Percentiles rank a stretch among this genome's conserved stretches.
Evolutionary conservation across 305 asterid species (phyloP).

Genomic region (Fraxinus angustifolia): DNA sequence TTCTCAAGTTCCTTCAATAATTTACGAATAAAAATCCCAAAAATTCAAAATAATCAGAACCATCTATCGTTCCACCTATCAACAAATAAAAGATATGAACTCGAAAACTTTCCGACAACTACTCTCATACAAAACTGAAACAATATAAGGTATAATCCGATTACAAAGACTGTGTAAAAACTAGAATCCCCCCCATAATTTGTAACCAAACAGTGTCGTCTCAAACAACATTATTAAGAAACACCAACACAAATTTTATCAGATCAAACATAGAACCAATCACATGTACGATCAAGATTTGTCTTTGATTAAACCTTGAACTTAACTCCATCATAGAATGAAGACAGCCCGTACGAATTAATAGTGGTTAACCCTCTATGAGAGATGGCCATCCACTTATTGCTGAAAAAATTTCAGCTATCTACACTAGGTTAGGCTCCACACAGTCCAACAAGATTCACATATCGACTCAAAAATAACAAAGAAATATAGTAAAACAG

Average conservation of each 20-base stretch:
- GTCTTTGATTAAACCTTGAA: not conserved
- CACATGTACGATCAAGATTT: not conserved
- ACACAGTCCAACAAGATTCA: not conserved
- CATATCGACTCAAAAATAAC: not conserved
- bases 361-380: not conserved
- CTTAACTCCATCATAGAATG: not conserved
- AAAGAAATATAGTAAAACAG: not conserved
- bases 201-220: not conserved
- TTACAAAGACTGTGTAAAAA: not conserved
- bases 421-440: not conserved
- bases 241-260: not conserved
- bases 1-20: not conserved
- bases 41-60: not conserved
- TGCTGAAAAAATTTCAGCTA: not conserved
- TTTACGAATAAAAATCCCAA: not conserved
- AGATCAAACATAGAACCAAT: slow-evolving; percentile 1
- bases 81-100: not conserved
- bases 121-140: not conserved
- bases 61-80: not conserved
- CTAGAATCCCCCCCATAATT: not conserved
- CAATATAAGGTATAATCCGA: not conserved
- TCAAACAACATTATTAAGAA: not conserved
- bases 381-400: not conserved
- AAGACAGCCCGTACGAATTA: not conserved
- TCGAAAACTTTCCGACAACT: not conserved